Base-by-base conservation (phyloP, 2,329 filamentous ascomycete genomes). In the Fusarium sp. region DNA sequence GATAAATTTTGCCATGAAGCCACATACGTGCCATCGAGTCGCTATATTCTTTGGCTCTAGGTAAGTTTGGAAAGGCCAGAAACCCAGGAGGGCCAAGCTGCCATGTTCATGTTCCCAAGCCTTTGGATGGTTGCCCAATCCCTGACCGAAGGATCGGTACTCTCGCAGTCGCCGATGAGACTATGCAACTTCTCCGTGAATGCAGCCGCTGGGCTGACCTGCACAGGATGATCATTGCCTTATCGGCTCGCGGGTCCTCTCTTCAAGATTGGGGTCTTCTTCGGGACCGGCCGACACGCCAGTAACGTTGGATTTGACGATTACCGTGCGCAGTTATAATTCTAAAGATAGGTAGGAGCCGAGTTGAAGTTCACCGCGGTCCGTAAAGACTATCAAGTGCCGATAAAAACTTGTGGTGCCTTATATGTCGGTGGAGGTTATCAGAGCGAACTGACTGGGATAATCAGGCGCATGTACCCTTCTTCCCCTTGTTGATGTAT, bases 261-360 rank as follows among this genome's bases (percentile, higher is more conserved):
- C 42, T 57, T 50, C 34, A 48, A 51, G 53, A 62, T 65, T 58
- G 48, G 57, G 48, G 57, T 32, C 41, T 44, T 56, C 55, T 48
- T 65, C 68, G 68, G 68, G 65, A 70, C 51, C 64, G 68, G 57
- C 68, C 65, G 68, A 66, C 62, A 53, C 62, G 19, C 43, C 44
- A 61, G 52, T 31, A 59, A 59, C 35, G 55, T 39, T 63, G 67
- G 54, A 64, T 65, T 58, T 51, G 43, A 52, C 52, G 45, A 70
- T 48, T 56, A 52, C 49, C 54, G 65, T 65, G 35, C 41, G 19
- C 34, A 42, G 42, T 52, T 41, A 24, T 38, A 42, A 38, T 45
- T 35, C 49, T 56, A 38, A 44, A 28, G 32, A 31, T 53, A 64
- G 31, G 11, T n/a, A 68, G 54, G 43, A 58, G 36, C 47, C 43